Evolutionary conservation across 768 basidiomycete species (phyloP), one percentile per base, ranked within the genome.

Genomic region (Podaxis mareebaensis): DNA sequence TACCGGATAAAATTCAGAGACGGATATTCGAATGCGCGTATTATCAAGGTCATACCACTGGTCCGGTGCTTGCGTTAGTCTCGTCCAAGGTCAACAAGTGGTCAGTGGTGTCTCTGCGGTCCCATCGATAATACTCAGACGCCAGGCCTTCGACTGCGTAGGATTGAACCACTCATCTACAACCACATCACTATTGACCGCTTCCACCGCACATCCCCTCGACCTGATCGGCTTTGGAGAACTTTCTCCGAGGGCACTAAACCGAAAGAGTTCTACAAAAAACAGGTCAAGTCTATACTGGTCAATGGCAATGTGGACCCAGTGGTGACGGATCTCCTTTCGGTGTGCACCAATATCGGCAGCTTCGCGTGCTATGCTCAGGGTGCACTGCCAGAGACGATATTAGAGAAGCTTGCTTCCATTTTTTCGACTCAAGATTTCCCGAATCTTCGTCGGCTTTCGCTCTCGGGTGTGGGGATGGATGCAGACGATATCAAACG

Each of bases 161-260:
- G 59, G 59, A 40, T 60, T 39, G 59, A 52, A n/a, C 59, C 59
- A 39, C 49, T 60, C 8, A 60, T 60, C 17, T 60, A 60, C 36
- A 22, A 26, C n/a, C 48, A 60, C 49, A 60, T 60, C 24, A 24
- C 30, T 20, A 39, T 60, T 10, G 48, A 60, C 22, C 30, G 49
- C 4, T 60, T 60, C 36, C n/a, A 60, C 24, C 49, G 59, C 30
- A 60, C 40, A 6, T 60, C 59, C 17, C 33, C 26, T 39, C 59
- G 49, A 26, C 59, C 59, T 20, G 59, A 60, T 26, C 30, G 49
- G 39, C 49, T 60, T 15, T 60, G 59, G 59, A 60, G 49, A n/a
- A 60, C 59, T 12, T 49, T 60, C 33, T 60, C 59, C 4, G 24
- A 39, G 6, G 33, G 59, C 36, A 51, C 49, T 11, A 60, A 60